Base-by-base conservation (phyloP, 768 basidiomycete genomes). In the Hygrophoropsis aurantiaca region DNA sequence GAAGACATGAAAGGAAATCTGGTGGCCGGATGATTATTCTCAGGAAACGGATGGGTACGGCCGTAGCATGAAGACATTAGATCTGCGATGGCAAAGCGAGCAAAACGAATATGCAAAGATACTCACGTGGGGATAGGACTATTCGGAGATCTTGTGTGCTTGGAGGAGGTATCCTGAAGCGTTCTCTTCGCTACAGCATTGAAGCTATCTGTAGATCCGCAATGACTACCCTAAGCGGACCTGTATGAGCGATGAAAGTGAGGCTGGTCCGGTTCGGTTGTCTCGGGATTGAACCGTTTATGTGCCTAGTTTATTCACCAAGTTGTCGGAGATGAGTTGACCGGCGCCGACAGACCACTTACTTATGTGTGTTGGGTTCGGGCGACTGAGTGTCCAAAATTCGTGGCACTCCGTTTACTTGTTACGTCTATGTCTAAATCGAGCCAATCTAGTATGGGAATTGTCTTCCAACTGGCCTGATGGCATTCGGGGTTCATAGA, bases 381-480 rank as follows among this genome's bases (percentile, higher is more conserved):
- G n/a, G n/a, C n/a, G n/a, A n/a, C n/a, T 30, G 27, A 30, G 27
- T 13, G 27, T 30, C 27, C 13, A 13, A 30, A 30, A 30, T 13
- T 30, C 36, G 36, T 38, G 36, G 36, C 36, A 38, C 20, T 38
- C 36, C 36, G 36, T 38, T 38, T 38, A 9, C 36, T 38, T n/a
- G 20, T 38, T 38, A 38, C 6, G 20, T 16, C 36, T 6, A 38
- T 7, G 7, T 38, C 36, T 38, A 16, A 38, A 38, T 38, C 20
- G 6, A 21, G 36, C 6, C 36, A 9, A 21, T 6, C 36, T 13
- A 30, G 13, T 13, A 30, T 30, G 27, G 27, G 27, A 38, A 38
- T 21, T 9, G 36, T 34, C 27, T 30, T 30, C 13, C 27, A 30
- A 7, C 27, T 30, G 6, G 27, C 27, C 27, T 7, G 13, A 30